Base-by-base conservation (phyloP, 2,329 filamentous ascomycete genomes). In the Botryotinia calthae region DNA sequence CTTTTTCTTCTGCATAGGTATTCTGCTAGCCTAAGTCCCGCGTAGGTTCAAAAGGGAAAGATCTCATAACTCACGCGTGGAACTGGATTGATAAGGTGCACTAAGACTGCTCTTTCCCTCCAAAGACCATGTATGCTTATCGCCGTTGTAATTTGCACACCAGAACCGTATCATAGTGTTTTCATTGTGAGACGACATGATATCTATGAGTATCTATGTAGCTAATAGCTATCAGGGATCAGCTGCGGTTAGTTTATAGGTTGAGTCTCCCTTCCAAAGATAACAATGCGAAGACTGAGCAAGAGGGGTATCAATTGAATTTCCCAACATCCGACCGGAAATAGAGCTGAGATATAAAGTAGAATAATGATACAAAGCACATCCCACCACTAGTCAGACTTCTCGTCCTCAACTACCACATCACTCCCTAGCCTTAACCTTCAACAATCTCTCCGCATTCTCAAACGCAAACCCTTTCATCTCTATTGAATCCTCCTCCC, bases 371-470 rank as follows among this genome's bases (percentile, higher is more conserved):
- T 9, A 20, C 25, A n/a, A 4, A 28, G 3, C 14, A 20, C 20
- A 42, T 42, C 4, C 14, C n/a, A 42, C 10, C 4, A 12, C 14
- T 20, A n/a, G 1, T 25, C n/a, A 18, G 16, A 42, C 4, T 28
- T 44, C 14, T 14, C 7, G 10, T 28, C 34, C 16, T 22, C 4
- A 67, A 66, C 18, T 2, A 28, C 18, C 28, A n/a, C 25, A 34
- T 40, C 16, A 10, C 1, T 70, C 42, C 51, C 0, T 37, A 18
- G 31, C n/a, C 48, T 76, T 75, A n/a, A 77, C n/a, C 37, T 58
- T 73, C 68, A 88, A 78, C 75, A 88, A 77, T 48, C 79, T 82
- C 77, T 86, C 84, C 6, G 86, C 86, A 80, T 89, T 89, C 74
- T 80, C 81, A 79, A 84, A 85, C 0, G 82, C 84, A 76, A 89